Conservation (phyloP, 345 rosid genomes). For the Citrus trifoliata region DNA sequence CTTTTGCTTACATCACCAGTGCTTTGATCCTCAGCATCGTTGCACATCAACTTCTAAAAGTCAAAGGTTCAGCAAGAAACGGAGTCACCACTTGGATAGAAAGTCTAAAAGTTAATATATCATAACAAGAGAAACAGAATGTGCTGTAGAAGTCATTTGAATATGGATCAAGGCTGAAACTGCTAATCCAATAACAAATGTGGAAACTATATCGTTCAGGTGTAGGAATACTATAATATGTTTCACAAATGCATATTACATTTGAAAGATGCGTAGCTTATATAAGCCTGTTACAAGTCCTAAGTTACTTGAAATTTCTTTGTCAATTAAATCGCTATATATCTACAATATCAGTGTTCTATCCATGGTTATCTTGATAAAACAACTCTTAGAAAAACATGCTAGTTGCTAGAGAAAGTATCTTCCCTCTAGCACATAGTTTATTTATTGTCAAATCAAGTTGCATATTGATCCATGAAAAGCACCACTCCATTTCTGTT, state of each 20-base stretch:
- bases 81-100: background rate
- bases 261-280: background rate
- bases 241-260: background rate
- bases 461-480: background rate
- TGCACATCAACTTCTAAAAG: background rate
- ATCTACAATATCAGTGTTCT: background rate
- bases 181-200: background rate
- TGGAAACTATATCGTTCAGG: background rate
- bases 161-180: background rate
- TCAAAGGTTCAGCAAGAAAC: background rate
- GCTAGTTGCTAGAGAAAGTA: background rate
- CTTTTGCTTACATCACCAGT: background rate
- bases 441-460: background rate
- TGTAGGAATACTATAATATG: background rate
- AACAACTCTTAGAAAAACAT: background rate
- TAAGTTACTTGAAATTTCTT: background rate
- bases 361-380: background rate
- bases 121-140: background rate
- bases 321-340: background rate
- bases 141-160: background rate
- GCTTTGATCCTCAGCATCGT: background rate
- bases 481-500: background rate
- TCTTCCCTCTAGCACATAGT: background rate
- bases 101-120: background rate
- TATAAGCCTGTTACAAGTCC: background rate